Percentiles rank a stretch among this genome's conserved stretches.
phyloP scores from a whole-genome alignment of 176 grass and related monocot species.

The Saccharum spontaneum region DNA sequence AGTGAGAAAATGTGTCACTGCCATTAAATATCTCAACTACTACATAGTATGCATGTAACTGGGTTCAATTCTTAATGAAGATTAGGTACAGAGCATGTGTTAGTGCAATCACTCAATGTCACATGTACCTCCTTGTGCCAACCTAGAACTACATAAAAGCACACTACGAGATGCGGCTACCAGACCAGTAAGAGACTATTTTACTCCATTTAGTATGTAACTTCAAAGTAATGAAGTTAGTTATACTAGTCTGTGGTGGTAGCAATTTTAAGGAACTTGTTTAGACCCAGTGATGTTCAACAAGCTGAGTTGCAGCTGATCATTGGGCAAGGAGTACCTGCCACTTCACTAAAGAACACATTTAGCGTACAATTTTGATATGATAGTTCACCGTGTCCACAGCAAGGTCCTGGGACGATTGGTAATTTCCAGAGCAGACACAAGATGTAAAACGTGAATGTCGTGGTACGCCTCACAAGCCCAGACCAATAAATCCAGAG shows the following conservation, averaged over 20 bases:
- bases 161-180: conserved; percentile 28
- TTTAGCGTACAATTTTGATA: neutral
- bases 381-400: neutral
- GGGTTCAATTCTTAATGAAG: neutral
- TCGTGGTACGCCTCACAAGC: neutral
- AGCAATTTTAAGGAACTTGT: conserved; percentile 3
- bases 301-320: neutral
- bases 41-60: neutral
- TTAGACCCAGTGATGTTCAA: neutral
- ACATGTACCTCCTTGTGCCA: conserved; percentile 27
- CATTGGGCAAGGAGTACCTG: neutral
- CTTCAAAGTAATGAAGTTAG: conserved; percentile 15
- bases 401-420: conserved; percentile 2
- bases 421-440: neutral
- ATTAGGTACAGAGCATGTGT: neutral
- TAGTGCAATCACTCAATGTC: conserved; percentile 18
- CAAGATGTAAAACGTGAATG: conserved; percentile 9
- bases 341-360: conserved; percentile 16
- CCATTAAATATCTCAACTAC: conserved; percentile 1
- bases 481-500: conserved; percentile 24
- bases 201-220: conserved; percentile 20
- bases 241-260: neutral
- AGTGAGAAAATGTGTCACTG: neutral
- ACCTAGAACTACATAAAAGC: conserved; percentile 8
- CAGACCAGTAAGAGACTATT: conserved; percentile 16